Percentiles rank a stretch among this genome's conserved stretches.
Evolutionary conservation across 352 stramenopile species (phyloP).

Genomic region (Lagenidium giganteum): DNA sequence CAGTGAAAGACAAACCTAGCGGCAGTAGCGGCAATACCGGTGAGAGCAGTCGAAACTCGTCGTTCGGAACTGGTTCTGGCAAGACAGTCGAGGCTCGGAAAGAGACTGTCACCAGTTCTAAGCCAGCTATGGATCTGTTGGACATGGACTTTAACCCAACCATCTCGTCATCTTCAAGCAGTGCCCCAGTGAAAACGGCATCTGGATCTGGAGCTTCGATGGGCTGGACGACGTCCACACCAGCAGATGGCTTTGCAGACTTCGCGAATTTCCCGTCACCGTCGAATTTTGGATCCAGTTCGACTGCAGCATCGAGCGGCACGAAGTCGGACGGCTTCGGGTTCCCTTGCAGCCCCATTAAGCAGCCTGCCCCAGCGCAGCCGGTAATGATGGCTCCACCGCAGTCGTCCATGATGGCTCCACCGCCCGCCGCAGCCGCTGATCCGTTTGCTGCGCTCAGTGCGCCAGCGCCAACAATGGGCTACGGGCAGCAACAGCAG

Average conservation of each 20-base stretch:
- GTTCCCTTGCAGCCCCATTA: slow-evolving; percentile 33
- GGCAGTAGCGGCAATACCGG: neutral
- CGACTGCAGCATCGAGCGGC: neutral
- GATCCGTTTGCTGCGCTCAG: slow-evolving; percentile 38
- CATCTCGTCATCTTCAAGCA: slow-evolving; percentile 16
- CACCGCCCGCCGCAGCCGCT: slow-evolving; percentile 10
- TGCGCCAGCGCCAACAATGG: slow-evolving; percentile 17
- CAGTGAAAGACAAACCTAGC: neutral
- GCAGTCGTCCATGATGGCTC: slow-evolving; percentile 3
- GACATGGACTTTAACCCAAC: slow-evolving; percentile 50
- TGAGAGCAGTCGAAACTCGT: too few species aligned
- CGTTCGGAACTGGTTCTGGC: slow-evolving; percentile 1
- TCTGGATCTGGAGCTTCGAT: slow-evolving; percentile 7
- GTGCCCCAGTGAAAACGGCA: slow-evolving; percentile 5
- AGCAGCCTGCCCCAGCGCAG: too few species aligned
- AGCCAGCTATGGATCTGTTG: slow-evolving; percentile 32
- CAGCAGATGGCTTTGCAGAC: slow-evolving; percentile 33
- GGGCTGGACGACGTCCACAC: neutral
- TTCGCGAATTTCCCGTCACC: slow-evolving; percentile 44
- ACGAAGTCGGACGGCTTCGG: slow-evolving; percentile 36
- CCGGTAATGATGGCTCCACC: slow-evolving; percentile 5
- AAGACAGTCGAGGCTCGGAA: slow-evolving; percentile 43
- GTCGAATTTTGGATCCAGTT: slow-evolving; percentile 8
- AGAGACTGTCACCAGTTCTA: slow-evolving; percentile 26
- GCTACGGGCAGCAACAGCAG: slow-evolving; percentile 24